Conservation (phyloP, 192 early-diverging fungal species). For the Backusella psychrophila region DNA sequence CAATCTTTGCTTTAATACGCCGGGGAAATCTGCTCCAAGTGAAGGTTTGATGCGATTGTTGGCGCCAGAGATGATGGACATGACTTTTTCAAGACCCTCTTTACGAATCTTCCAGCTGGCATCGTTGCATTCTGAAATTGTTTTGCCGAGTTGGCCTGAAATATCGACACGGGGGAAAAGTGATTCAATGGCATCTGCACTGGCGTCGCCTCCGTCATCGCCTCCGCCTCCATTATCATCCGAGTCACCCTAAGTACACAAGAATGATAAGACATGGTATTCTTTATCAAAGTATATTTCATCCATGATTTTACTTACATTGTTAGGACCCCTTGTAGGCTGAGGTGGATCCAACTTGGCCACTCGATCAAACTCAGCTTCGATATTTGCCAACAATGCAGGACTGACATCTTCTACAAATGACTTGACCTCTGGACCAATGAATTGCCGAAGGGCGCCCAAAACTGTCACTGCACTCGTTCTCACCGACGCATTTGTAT, state of each 20-base stretch:
- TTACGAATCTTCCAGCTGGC: constrained; percentile 93
- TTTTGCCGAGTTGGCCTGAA: constrained; percentile 53
- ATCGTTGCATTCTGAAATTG: constrained; percentile 66
- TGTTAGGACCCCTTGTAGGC: constrained; percentile 45
- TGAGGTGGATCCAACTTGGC: constrained; percentile 63
- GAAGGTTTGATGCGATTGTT: constrained; percentile 84
- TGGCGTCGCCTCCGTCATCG: constrained; percentile 16
- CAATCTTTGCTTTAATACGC: constrained; percentile 81
- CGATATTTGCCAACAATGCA: constrained; percentile 76
- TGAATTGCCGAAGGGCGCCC: constrained; percentile 76
- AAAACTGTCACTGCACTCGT: constrained; percentile 78
- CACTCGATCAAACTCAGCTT: constrained; percentile 93
- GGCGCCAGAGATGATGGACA: constrained; percentile 67
- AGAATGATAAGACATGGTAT: neutral
- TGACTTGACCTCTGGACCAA: constrained; percentile 80
- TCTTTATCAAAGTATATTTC: no score
- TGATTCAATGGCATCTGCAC: constrained; percentile 70
- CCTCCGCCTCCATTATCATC: neutral
- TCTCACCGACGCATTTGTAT: constrained; percentile 82
- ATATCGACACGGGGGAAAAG: constrained; percentile 90
- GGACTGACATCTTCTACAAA: constrained; percentile 89
- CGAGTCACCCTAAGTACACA: neutral
- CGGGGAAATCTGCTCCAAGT: constrained; percentile 70
- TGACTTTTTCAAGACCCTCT: constrained; percentile 83
- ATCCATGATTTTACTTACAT: constrained; percentile 25